These are phyloP conservation scores for Zalaria sp. DNA, from an alignment of 2,329 filamentous ascomycete species.

Conservation along the genomic window DNA sequence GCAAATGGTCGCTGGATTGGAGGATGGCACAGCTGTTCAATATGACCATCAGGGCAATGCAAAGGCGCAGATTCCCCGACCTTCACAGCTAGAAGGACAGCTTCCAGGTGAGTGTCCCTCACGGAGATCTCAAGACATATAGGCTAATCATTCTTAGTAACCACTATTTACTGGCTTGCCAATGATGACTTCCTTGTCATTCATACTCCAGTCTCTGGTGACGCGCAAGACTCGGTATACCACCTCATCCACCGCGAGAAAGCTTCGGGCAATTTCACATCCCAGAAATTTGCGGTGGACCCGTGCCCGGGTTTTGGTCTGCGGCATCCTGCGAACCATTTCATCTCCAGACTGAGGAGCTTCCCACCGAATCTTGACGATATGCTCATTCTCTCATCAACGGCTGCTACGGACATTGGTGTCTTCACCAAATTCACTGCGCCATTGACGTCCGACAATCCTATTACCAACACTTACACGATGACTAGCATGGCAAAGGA, in stretches of 20 bases:
- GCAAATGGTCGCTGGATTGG: constrained; percentile 75
- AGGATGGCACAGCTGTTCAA: constrained; percentile 65
- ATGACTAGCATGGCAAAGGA: constrained; percentile 61
- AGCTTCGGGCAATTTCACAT: constrained; percentile 46
- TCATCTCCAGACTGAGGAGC: constrained; percentile 60
- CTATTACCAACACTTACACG: constrained; percentile 55
- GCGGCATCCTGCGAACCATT: constrained; percentile 53
- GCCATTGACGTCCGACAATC: constrained; percentile 47
- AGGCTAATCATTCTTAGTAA: constrained; percentile 8
- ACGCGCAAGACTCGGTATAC: constrained; percentile 49
- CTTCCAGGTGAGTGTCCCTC: constrained; percentile 2
- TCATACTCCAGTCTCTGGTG: constrained; percentile 44
- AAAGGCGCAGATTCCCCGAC: constrained; percentile 67
- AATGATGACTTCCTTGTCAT: constrained; percentile 73
- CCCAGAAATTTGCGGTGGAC: constrained; percentile 54
- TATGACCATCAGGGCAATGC: constrained; percentile 68
- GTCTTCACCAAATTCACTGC: constrained; percentile 61
- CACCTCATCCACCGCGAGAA: constrained; percentile 62
- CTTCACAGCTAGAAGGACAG: constrained; percentile 48
- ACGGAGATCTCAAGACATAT: not conserved
- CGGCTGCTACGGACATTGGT: constrained; percentile 64
- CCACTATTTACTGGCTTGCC: constrained; percentile 70
- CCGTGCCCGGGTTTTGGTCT: constrained; percentile 56
- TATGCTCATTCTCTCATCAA: constrained; percentile 68
- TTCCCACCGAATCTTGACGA: constrained; percentile 74